Evolutionary conservation across 306 rosid species (phyloP).

Genomic region (Dryas octopetala): DNA sequence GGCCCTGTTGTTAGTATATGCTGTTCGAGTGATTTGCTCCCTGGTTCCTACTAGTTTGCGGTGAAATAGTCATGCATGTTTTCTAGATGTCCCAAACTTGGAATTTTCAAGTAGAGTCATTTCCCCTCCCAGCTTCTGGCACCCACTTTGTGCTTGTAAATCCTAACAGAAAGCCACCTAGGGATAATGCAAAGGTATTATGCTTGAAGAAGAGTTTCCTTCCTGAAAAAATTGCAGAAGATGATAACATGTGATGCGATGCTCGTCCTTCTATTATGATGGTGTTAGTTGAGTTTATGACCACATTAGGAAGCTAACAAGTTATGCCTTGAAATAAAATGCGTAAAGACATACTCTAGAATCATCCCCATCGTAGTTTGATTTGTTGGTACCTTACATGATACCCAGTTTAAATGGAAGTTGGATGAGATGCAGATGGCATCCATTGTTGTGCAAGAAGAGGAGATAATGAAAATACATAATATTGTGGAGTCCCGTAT

Average conservation of each 20-base stretch:
- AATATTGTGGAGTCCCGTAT: neutral
- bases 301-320: neutral
- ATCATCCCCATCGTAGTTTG: neutral
- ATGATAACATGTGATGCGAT: neutral
- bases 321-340: neutral
- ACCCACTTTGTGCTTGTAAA: neutral
- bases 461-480: neutral
- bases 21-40: neutral
- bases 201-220: neutral
- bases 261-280: neutral
- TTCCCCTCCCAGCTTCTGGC: neutral
- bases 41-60: neutral
- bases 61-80: neutral
- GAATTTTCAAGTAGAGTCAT: neutral
- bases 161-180: neutral
- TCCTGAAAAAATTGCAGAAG: neutral
- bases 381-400: neutral
- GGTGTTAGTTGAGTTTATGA: neutral
- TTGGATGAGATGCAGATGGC: neutral
- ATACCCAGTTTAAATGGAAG: neutral
- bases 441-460: neutral
- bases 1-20: neutral
- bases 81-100: neutral
- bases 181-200: neutral
- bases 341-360: neutral